Conservation (phyloP, 108 stramenopile genomes). For the Conticribra weissflogii region DNA sequence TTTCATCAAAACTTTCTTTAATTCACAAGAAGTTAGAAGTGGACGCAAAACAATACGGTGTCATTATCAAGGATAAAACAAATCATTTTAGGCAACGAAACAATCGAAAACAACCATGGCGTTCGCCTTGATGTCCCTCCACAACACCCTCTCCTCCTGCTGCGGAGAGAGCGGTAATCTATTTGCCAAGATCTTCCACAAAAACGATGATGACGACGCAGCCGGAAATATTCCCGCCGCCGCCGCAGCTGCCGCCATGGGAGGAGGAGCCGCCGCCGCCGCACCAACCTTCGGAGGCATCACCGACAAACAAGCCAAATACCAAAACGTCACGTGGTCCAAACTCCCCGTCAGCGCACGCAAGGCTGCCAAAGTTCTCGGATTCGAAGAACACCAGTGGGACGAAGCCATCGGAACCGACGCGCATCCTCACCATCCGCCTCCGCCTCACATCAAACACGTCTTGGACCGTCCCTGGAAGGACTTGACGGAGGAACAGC, state of each 20-base stretch:
- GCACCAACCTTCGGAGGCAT: neutral
- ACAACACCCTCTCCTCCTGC: neutral
- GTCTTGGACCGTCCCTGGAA: constrained; percentile 26
- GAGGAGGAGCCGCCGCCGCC: too few species aligned
- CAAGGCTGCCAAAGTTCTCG: constrained; percentile 48
- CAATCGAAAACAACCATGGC: too few species aligned
- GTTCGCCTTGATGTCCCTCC: neutral
- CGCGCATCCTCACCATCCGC: neutral
- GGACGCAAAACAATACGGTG: too few species aligned
- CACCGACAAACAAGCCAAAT: constrained; percentile 15
- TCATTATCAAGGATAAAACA: too few species aligned
- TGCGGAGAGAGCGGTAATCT: neutral
- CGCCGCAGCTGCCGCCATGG: neutral
- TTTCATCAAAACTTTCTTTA: too few species aligned
- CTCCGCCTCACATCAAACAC: constrained; percentile 8
- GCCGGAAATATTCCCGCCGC: neutral
- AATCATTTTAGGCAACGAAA: too few species aligned
- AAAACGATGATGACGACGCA: neutral
- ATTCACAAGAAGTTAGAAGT: too few species aligned
- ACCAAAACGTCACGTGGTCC: constrained; percentile 5
- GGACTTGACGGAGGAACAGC: constrained; percentile 47
- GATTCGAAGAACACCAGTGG: constrained; percentile 45
- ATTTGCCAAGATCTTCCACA: neutral
- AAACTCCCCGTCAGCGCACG: constrained; percentile 39
- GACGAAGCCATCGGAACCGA: constrained; percentile 7